These are phyloP conservation scores for Pyrus hybrid DNA, from an alignment of 331 rosid species.

Conservation along the genomic window DNA sequence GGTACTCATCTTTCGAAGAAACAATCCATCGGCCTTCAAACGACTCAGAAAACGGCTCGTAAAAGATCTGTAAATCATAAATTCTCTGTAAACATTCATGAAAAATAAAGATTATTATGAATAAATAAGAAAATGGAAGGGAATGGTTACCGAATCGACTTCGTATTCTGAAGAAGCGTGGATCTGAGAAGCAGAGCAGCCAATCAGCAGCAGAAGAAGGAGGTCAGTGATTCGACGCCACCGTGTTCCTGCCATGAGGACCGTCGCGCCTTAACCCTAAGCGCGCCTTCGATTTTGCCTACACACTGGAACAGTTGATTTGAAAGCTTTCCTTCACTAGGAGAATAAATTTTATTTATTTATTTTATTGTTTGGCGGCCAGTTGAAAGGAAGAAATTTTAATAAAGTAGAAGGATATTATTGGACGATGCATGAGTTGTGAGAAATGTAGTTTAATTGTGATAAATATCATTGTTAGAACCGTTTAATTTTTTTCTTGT, in stretches of 20 bases:
- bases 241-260: not conserved
- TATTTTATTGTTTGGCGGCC: not conserved
- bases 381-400: not conserved
- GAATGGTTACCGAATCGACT: constrained; percentile 29
- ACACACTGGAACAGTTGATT: not conserved
- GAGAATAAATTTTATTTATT: no score
- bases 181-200: constrained; percentile 19
- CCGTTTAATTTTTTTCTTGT: no score
- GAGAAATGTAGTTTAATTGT: no score
- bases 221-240: not conserved
- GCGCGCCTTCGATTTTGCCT: not conserved
- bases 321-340: not conserved
- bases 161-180: constrained; percentile 5
- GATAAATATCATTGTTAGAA: no score
- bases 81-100: not conserved
- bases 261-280: not conserved
- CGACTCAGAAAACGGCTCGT: constrained; percentile 75
- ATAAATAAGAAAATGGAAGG: not conserved
- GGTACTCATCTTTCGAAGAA: constrained; percentile 57
- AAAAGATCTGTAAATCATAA: constrained; percentile 42
- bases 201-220: not conserved
- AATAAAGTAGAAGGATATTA: not conserved
- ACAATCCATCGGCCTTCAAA: constrained; percentile 74
- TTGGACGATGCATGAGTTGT: no score
- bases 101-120: not conserved